Percentiles rank a stretch among this genome's conserved stretches.
Evolutionary conservation across 2,329 filamentous ascomycete species (phyloP).

Genomic region (Phaeosphaeria sp.): DNA sequence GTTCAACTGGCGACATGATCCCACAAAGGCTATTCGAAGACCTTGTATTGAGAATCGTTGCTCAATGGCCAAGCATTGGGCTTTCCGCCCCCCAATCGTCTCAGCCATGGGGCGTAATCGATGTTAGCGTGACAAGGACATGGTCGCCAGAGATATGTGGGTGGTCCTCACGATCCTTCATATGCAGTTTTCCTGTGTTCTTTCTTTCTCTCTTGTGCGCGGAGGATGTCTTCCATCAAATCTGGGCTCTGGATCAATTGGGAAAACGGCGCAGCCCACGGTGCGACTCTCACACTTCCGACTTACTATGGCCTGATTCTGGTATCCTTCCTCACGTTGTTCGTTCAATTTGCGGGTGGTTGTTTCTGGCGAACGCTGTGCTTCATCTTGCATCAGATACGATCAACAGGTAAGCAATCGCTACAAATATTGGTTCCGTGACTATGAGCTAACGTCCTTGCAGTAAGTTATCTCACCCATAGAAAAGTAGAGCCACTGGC

Average conservation of each 20-base stretch:
- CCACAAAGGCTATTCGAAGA: neutral
- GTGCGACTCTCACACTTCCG: slow-evolving; percentile 26
- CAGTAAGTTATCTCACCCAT: too few species aligned
- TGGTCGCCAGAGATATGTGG: neutral
- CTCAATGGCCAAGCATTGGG: neutral
- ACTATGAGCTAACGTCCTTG: too few species aligned
- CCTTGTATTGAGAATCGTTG: neutral
- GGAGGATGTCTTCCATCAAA: slow-evolving; percentile 5
- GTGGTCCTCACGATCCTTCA: neutral
- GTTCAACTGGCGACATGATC: neutral
- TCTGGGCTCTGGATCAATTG: slow-evolving; percentile 24
- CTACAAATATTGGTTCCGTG: too few species aligned
- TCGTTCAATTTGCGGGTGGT: slow-evolving; percentile 24
- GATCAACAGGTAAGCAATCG: too few species aligned
- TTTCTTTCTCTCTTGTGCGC: neutral
- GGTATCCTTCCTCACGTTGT: slow-evolving; percentile 28
- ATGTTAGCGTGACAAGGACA: neutral
- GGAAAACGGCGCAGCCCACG: slow-evolving; percentile 19
- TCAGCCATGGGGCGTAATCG: neutral
- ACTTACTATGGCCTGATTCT: slow-evolving; percentile 19
- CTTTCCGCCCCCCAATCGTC: neutral
- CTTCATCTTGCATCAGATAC: slow-evolving; percentile 26
- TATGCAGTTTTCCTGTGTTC: neutral
- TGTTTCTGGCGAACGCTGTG: slow-evolving; percentile 30
- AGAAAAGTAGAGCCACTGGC: too few species aligned